Base-by-base conservation (phyloP, 148 eudicot species). In the Talinum fruticosum region DNA sequence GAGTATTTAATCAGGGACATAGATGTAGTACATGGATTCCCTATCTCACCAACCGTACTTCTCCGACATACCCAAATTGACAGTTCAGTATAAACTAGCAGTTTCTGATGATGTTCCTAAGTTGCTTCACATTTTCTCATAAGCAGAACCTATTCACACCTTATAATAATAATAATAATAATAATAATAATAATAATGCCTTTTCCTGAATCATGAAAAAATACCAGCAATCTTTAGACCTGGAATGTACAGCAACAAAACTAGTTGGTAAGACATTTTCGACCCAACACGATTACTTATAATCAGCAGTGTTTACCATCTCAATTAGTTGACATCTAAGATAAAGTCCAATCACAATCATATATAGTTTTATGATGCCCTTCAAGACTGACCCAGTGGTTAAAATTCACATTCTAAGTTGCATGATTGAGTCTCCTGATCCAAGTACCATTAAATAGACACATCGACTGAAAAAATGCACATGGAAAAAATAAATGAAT, bases 21-120 rank as follows among this genome's bases (percentile, higher is more conserved):
- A 6, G 12, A 18, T 16, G 30, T 28, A 7, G 37, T n/a, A 47
- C 21, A 51, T 51, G 73, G 49, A 72, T 76, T 65, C n/a, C 73
- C 51, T 4, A 21, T 18, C n/a, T 68, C 47, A 74, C 73, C 78
- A 74, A 73, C 65, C 73, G 34, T 68, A 68, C 29, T 37, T 34
- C 28, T 72, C 64, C 54, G 29, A 41, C 34, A 74, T 36, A 79
- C 61, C 73, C 53, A 59, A 75, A 38, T 36, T 80, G 82, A 80
- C 4, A 28, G 80, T 26, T 76, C 15, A 81, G 80, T 76, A 81
- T 51, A 32, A 81, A 81, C 83, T 53, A 81, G 76, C 79, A 72
- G 67, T 62, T 26, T 71, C 62, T 19, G 47, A 69, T 45, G 61
- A 71, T 72, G 71, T 76, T 76, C 76, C 14, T 71, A 75, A 76